phyloP scores from a whole-genome alignment of 108 stramenopile species.

The Conticribra weissflogii region DNA sequence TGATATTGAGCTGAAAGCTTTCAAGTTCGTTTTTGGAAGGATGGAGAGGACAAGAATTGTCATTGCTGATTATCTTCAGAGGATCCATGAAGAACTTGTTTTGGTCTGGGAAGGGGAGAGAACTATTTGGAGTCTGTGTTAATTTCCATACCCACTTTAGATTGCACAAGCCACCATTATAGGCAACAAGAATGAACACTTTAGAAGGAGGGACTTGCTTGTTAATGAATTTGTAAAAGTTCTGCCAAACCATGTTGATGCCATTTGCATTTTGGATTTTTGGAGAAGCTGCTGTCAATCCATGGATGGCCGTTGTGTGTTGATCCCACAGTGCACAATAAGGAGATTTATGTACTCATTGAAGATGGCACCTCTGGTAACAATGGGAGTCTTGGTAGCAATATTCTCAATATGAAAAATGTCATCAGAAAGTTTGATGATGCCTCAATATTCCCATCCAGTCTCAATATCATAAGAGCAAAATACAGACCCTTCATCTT shows the following conservation, averaged over 20 bases:
- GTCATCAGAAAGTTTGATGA: conserved; percentile 4
- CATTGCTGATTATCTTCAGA: not conserved
- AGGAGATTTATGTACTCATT: not conserved
- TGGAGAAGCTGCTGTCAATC: not conserved
- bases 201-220: too few relatives aligned
- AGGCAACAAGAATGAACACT: too few relatives aligned
- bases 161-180: conserved; percentile 2
- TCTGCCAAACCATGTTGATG: not conserved
- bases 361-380: not conserved
- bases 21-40: not conserved
- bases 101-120: not conserved
- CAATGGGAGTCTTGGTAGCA: too few relatives aligned
- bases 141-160: conserved; percentile 8
- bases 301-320: not conserved
- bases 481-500: not conserved
- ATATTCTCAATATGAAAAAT: not conserved
- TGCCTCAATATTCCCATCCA: conserved; percentile 7
- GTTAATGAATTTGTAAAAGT: not conserved
- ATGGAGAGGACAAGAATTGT: not conserved
- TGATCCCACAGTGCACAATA: not conserved
- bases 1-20: not conserved
- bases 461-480: not conserved
- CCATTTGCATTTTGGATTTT: not conserved
- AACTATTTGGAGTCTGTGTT: not conserved
- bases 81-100: conserved; percentile 17